These are phyloP conservation scores for Chlamydomonas incerta DNA, from an alignment of 139 green algal species.

Conservation along the genomic window DNA sequence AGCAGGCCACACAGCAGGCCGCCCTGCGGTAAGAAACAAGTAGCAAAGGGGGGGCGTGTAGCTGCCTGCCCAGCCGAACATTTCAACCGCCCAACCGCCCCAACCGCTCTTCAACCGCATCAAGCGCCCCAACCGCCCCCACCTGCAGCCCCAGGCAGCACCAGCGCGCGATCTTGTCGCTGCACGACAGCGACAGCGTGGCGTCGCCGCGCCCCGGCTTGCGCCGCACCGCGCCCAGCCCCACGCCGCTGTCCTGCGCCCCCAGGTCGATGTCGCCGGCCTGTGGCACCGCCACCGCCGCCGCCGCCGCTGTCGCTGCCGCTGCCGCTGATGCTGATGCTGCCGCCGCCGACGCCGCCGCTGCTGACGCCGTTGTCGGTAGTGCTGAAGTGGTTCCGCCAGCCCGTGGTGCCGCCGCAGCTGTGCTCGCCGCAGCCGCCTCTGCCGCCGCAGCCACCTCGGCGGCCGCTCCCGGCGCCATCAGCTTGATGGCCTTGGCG, in stretches of 20 bases:
- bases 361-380: neutral
- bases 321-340: neutral
- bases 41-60: too few relatives aligned
- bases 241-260: slow-evolving; percentile 45
- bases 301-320: neutral
- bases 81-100: too few relatives aligned
- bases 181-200: slow-evolving; percentile 94
- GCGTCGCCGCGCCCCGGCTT: slow-evolving; percentile 92
- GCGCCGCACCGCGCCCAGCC: slow-evolving; percentile 70
- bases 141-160: slow-evolving; percentile 78
- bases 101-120: too few relatives aligned
- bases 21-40: slow-evolving; percentile 60
- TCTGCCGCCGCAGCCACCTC: neutral
- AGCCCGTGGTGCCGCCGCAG: too few relatives aligned
- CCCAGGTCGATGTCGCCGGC: slow-evolving; percentile 77
- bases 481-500: slow-evolving; percentile 50
- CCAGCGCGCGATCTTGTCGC: slow-evolving; percentile 96
- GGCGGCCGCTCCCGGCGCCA: neutral
- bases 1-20: slow-evolving; percentile 76
- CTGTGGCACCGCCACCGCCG: neutral
- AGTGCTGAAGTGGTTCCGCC: neutral
- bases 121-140: neutral
- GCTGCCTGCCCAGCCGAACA: too few relatives aligned
- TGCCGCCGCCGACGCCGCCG: neutral
- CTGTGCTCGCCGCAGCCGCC: neutral